Percentiles rank a stretch among this genome's conserved stretches.
Evolutionary conservation across 306 rosid species (phyloP).

Genomic region (Inga laurina): DNA sequence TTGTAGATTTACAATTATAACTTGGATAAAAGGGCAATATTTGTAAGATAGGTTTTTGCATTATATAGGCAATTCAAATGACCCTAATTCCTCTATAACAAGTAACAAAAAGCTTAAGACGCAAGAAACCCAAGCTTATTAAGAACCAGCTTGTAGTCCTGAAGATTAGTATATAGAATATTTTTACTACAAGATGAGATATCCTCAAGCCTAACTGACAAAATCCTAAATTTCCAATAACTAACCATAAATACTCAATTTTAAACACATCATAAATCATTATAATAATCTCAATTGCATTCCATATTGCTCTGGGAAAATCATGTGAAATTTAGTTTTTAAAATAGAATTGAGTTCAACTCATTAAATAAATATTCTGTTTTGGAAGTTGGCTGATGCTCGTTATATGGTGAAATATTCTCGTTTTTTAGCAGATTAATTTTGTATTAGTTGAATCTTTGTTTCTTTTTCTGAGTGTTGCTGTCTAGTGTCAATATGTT

Average conservation of each 20-base stretch:
- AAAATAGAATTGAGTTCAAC: not conserved
- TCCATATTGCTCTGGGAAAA: not conserved
- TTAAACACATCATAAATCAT: not conserved
- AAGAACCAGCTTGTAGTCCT: not conserved
- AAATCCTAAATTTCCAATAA: not conserved
- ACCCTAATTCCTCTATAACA: not conserved
- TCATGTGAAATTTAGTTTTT: slow-evolving; percentile 18
- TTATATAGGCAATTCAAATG: not conserved
- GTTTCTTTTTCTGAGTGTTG: not conserved
- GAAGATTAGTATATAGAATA: not conserved
- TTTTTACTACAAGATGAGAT: not conserved
- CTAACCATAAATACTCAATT: not conserved
- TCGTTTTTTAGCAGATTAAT: not conserved
- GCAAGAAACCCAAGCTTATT: not conserved
- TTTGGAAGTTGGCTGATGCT: slow-evolving; percentile 15
- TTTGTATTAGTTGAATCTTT: not conserved
- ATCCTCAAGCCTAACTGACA: not conserved
- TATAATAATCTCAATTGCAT: not conserved
- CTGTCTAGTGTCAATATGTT: not conserved
- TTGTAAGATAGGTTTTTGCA: not conserved
- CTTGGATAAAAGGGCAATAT: not conserved
- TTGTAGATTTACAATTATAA: slow-evolving; percentile 15
- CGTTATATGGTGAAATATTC: not conserved
- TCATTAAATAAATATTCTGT: not conserved
- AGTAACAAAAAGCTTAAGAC: not conserved